Base-by-base conservation (phyloP, 2,329 filamentous ascomycete genomes). In the Fusarium sp. region DNA sequence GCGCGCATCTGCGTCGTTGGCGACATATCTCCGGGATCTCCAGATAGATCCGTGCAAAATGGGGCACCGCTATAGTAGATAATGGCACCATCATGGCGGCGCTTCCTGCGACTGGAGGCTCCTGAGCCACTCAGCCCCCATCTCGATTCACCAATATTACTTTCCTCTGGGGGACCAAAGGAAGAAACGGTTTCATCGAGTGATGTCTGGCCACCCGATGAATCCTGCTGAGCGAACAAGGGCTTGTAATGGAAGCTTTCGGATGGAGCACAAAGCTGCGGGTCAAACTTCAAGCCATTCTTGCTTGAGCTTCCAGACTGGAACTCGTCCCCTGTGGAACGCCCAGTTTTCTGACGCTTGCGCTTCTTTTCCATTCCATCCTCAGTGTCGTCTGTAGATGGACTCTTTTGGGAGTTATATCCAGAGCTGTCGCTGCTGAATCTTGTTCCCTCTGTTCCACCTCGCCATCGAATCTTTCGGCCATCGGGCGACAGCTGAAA, bases 21-120 rank as follows among this genome's bases (percentile, higher is more conserved):
- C 0, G 85, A 87, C 3, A 81, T 69, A 28, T 87, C 86, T 4
- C 86, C 86, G 16, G 84, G 84, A 75, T 95, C 92, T 4, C 92
- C 91, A 21, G 91, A 93, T 7, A 96, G 82, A 79, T 97, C 94
- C 3, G 91, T 95, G 80, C 91, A 96, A 80, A 96, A 97, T 1
- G 89, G 89, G 3, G 92, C 92, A 32, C 92, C 93, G 68, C 88
- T 94, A 80, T 96, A 97, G 78, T 95, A 97, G 23, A 96, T 94
- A 73, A 97, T 92, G 2, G 93, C 91, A 13, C 94, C 94, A 66
- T 93, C 90, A 18, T 90, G 86, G 1, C 85, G 87, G 32, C 88
- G 87, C 79, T 88, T 89, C 72, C 83, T 86, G 71, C 83, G 85
- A 77, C 78, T 86, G 64, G 81, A 87, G 52, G 79, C 85, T 72